Evolutionary conservation across 768 basidiomycete genomes (phyloP), one percentile per base, ranked within the genome.

Genomic region (Suillus brevipes): DNA sequence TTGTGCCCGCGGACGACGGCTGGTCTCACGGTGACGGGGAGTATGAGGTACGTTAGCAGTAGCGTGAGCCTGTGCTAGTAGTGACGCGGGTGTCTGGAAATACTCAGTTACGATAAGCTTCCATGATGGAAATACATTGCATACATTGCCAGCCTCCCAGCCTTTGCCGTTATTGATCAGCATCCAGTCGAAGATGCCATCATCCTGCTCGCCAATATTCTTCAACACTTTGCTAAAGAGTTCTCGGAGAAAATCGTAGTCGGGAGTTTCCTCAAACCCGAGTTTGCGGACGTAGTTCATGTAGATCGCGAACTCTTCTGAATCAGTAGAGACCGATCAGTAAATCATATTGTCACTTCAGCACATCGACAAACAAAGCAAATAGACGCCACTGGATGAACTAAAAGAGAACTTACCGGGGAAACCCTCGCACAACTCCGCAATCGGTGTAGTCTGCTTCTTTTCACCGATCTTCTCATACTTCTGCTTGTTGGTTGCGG

Each of bases 381-480:
- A 64, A 45, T 28, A 58, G 25, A 42, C 6, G 58, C 18, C 40
- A 25, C 57, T 18, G 18, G 50, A 37, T 42, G 45, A 63, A 50
- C 53, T 40, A 56, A 58, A 28, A 42, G 65, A 36, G 28, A 61
- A 45, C 80, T 85, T 72, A 67, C 95, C 95, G 67, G 97, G 97
- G 81, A 97, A 98, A 38, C 96, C 95, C 74, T 99, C 97, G 70
- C 95, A 97, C 40, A 99, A 81, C 75, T 99, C 97, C 31, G 86
- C 82, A 70, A 99, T 98, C 8, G 87, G 83, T 18, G 97, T 97
- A 9, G 87, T 91, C 78, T 99, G 97, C 80, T 95, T 99, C 85
- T 98, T 99, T 82, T 97, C 97, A 57, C 97, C 97, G 70, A 99
- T 99, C 83, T 99, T 99, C 80, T 99, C 97, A 76, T 99, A 99